These are phyloP conservation scores for Didymella sp. DNA, from an alignment of 2,329 filamentous ascomycete species.

Conservation along the genomic window DNA sequence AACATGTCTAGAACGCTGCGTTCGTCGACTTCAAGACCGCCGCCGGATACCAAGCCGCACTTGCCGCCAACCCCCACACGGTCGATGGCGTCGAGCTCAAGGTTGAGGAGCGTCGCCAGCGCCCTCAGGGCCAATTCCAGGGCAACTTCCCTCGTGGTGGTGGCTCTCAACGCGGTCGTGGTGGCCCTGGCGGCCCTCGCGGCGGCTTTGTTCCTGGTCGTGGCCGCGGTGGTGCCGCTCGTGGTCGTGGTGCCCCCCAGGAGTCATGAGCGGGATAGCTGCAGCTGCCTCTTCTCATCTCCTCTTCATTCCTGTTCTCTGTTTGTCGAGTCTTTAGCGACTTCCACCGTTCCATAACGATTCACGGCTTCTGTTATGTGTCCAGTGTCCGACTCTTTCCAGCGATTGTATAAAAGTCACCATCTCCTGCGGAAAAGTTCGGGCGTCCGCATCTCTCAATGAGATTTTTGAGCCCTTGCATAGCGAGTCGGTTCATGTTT, in stretches of 20 bases:
- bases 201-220: conserved; percentile 71
- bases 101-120: conserved; percentile 85
- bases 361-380: conserved; percentile 47
- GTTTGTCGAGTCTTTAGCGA: conserved; percentile 24
- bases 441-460: conserved; percentile 40
- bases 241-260: conserved; percentile 57
- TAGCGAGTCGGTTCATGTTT: conserved; percentile 47
- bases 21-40: conserved; percentile 90
- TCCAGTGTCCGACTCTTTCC: conserved; percentile 46
- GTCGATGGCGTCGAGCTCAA: conserved; percentile 82
- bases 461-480: conserved; percentile 45
- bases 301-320: conserved; percentile 17
- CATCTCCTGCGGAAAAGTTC: conserved; percentile 46
- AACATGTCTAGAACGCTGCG: conserved; percentile 77
- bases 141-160: conserved; percentile 50
- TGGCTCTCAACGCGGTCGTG: conserved; percentile 63
- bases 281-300: conserved; percentile 9
- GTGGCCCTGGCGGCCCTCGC: conserved; percentile 65
- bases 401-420: conserved; percentile 50
- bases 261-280: conserved; percentile 39
- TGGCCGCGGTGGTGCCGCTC: conserved; percentile 67
- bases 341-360: conserved; percentile 41
- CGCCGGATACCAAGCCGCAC: conserved; percentile 82
- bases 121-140: conserved; percentile 45
- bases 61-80: conserved; percentile 82